Conservation (phyloP, 495 filamentous ascomycete genomes). For the Penicillium riverlandense region DNA sequence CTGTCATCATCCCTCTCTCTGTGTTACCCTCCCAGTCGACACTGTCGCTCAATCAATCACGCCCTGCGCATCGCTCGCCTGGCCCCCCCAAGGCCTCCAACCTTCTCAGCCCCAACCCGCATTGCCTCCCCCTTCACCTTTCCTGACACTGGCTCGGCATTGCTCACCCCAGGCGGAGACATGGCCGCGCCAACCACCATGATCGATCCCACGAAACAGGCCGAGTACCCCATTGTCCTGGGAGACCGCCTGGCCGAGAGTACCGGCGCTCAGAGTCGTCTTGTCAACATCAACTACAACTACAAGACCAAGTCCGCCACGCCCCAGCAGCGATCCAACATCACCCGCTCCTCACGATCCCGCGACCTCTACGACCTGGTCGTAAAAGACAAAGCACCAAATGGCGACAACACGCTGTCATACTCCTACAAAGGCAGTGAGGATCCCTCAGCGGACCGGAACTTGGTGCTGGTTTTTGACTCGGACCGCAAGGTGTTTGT, state of each 20-base stretch:
- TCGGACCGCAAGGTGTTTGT: slow-evolving; percentile 41
- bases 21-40: too few species aligned
- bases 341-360: slow-evolving; percentile 31
- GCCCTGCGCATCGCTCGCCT: too few species aligned
- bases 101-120: too few species aligned
- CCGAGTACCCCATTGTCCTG: slow-evolving; percentile 40
- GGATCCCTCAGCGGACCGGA: slow-evolving; percentile 33
- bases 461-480: slow-evolving; percentile 48
- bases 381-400: slow-evolving; percentile 41
- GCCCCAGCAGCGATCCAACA: slow-evolving; percentile 29
- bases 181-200: slow-evolving; percentile 35
- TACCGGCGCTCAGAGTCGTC: slow-evolving; percentile 10
- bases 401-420: slow-evolving; percentile 31
- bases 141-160: neutral
- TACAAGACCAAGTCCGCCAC: slow-evolving; percentile 46
- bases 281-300: slow-evolving; percentile 44
- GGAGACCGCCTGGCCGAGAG: slow-evolving; percentile 31
- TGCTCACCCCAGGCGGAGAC: slow-evolving; percentile 4
- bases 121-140: too few species aligned
- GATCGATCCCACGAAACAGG: slow-evolving; percentile 44
- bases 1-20: too few species aligned
- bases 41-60: too few species aligned
- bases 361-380: slow-evolving; percentile 40
- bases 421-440: slow-evolving; percentile 47
- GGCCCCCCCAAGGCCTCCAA: too few species aligned